Evolutionary conservation across 768 basidiomycete species (phyloP).

Genomic region (Russula earlei): DNA sequence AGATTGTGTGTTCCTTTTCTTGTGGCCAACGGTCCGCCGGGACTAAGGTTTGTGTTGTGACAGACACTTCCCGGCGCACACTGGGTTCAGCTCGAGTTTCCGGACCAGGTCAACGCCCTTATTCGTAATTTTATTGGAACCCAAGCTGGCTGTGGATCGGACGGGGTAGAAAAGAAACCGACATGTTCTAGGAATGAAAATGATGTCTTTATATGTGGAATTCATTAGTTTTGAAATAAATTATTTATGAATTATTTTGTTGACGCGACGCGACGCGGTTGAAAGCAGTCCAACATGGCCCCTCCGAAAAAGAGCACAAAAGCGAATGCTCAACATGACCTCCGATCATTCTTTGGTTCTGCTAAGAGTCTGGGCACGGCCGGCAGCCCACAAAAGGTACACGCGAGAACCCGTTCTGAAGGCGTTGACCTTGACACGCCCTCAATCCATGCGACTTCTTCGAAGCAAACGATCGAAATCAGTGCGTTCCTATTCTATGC

Average conservation of each 20-base stretch:
- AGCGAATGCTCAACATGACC: background rate
- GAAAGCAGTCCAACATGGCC: background rate
- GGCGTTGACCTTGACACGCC: background rate
- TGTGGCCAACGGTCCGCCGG: background rate
- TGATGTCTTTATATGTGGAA: no score
- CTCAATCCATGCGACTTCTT: background rate
- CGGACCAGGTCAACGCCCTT: conserved; percentile 40
- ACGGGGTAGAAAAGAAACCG: no score
- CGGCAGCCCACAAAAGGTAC: background rate
- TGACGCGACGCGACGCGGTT: background rate
- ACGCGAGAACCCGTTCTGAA: background rate
- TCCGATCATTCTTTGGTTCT: conserved; percentile 12
- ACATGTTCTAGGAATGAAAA: no score
- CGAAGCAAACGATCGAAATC: conserved; percentile 1
- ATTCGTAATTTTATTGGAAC: conserved; percentile 48
- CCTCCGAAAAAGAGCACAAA: conserved; percentile 5
- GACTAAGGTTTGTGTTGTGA: background rate
- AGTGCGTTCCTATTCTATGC: conserved; percentile 1
- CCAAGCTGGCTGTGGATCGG: no score
- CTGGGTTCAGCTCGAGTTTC: conserved; percentile 62
- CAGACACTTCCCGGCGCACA: conserved; percentile 48
- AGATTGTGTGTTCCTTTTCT: conserved; percentile 24
- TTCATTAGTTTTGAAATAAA: no score
- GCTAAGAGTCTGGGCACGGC: background rate
- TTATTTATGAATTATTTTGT: background rate